A percentile compares a stretch with the other conserved stretches of the same genome.
Conservation (phyloP, 2,329 filamentous ascomycete species). For the Penicillium sp. region DNA sequence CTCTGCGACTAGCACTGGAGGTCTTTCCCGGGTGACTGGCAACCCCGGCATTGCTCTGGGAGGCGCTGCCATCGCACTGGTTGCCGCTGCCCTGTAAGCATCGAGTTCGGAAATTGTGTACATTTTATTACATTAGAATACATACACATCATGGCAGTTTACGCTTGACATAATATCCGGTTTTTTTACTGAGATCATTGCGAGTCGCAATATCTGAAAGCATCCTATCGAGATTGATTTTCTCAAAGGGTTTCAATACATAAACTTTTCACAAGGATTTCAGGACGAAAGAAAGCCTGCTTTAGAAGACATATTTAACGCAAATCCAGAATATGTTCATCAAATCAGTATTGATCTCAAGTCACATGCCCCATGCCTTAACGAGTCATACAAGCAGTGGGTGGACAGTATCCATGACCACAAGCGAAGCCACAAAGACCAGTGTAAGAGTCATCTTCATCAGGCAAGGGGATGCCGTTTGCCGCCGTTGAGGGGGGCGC, state of each 20-base stretch:
- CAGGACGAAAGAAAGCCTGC: background rate
- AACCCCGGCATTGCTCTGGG: constrained; percentile 2
- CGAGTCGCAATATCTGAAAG: background rate
- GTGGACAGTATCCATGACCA: constrained; percentile 2
- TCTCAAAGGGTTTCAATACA: background rate
- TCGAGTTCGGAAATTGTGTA: background rate
- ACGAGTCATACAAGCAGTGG: background rate
- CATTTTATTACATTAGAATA: background rate
- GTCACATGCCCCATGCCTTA: background rate
- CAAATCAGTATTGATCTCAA: background rate
- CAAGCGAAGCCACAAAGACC: constrained; percentile 49
- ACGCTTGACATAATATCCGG: background rate
- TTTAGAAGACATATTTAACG: too few relatives aligned
- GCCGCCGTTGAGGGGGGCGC: constrained; percentile 25
- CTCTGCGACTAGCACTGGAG: constrained; percentile 7
- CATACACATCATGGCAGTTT: background rate
- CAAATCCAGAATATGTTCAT: background rate
- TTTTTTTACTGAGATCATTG: background rate
- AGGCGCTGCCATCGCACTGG: constrained; percentile 2
- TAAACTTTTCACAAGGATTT: background rate
- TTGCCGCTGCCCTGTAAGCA: constrained; percentile 1
- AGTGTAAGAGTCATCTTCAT: constrained; percentile 38
- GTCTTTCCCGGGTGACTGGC: constrained; percentile 6
- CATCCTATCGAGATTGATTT: background rate
- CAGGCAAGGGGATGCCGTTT: constrained; percentile 19